phyloP scores from a whole-genome alignment of 2,329 filamentous ascomycete genomes.

The Drechslerella dactyloides region DNA sequence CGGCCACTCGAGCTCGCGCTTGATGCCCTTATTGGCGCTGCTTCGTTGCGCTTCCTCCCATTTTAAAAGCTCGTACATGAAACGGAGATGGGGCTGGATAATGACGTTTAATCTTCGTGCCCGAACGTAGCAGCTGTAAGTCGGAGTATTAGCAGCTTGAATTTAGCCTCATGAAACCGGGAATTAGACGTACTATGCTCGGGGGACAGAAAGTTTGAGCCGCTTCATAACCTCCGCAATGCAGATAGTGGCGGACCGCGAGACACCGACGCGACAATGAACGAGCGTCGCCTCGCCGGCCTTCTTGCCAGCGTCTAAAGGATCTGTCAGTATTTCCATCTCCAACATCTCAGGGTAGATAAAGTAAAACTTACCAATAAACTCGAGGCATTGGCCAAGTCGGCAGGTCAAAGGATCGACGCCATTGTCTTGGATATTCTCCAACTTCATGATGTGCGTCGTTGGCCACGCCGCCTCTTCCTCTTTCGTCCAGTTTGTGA shows the following conservation, averaged over 20 bases:
- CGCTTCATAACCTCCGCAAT: slow-evolving; percentile 98
- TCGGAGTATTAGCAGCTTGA: slow-evolving; percentile 24
- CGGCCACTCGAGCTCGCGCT: slow-evolving; percentile 87
- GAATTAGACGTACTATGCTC: slow-evolving; percentile 72
- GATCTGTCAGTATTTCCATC: slow-evolving; percentile 38
- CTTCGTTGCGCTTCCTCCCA: slow-evolving; percentile 82
- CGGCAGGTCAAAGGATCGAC: slow-evolving; percentile 89
- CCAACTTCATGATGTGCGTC: slow-evolving; percentile 79
- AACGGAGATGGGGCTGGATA: slow-evolving; percentile 93
- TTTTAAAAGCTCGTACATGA: slow-evolving; percentile 92
- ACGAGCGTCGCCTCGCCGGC: slow-evolving; percentile 86
- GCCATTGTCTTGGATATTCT: slow-evolving; percentile 93
- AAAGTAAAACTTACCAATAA: slow-evolving; percentile 74
- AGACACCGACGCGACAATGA: slow-evolving; percentile 95
- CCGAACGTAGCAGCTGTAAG: slow-evolving; percentile 78
- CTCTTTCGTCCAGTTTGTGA: slow-evolving; percentile 77
- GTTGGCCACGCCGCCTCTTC: slow-evolving; percentile 74
- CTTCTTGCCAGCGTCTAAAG: slow-evolving; percentile 74
- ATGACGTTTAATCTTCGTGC: slow-evolving; percentile 94
- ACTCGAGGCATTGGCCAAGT: slow-evolving; percentile 83
- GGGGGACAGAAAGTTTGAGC: slow-evolving; percentile 79
- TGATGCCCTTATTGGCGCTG: slow-evolving; percentile 63
- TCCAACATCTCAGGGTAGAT: background rate
- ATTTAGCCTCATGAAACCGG: slow-evolving; percentile 46
- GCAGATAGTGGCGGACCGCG: slow-evolving; percentile 92